These are phyloP conservation scores for Botryotinia globosa DNA, from an alignment of 2,329 filamentous ascomycete species.

Conservation along the genomic window DNA sequence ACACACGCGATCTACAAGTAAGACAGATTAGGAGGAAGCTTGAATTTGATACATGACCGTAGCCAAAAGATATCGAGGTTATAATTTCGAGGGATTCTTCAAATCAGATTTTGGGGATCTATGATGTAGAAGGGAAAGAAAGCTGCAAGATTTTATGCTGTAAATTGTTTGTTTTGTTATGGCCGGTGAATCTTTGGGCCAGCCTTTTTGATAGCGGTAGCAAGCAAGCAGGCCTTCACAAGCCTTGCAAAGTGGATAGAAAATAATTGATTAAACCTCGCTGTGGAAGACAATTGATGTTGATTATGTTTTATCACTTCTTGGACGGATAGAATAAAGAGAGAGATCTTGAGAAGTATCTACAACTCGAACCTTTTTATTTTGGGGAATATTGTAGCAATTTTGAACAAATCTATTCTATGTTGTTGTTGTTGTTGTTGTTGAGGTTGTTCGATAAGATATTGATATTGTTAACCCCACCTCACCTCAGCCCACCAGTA, in stretches of 20 bases:
- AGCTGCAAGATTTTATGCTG: background rate
- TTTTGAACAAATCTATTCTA: background rate
- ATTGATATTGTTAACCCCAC: background rate
- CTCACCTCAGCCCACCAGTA: background rate
- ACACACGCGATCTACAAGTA: background rate
- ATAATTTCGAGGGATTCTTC: background rate
- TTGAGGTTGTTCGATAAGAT: background rate
- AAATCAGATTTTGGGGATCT: background rate
- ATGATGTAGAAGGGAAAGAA: background rate
- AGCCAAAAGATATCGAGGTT: background rate
- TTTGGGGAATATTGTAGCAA: background rate
- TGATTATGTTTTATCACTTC: background rate
- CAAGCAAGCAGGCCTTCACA: background rate
- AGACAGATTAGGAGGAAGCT: background rate
- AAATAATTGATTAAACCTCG: background rate
- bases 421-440: background rate
- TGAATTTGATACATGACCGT: slow-evolving; percentile 3
- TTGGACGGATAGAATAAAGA: background rate
- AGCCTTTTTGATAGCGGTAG: background rate
- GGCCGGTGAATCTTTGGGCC: background rate
- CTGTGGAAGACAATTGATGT: background rate
- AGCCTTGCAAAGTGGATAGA: slow-evolving; percentile 14
- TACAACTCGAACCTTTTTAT: background rate
- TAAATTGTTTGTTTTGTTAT: background rate
- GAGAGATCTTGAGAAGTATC: background rate